These are phyloP conservation scores for Microglena sp. DNA, from an alignment of 139 green algal species.

Conservation along the genomic window DNA sequence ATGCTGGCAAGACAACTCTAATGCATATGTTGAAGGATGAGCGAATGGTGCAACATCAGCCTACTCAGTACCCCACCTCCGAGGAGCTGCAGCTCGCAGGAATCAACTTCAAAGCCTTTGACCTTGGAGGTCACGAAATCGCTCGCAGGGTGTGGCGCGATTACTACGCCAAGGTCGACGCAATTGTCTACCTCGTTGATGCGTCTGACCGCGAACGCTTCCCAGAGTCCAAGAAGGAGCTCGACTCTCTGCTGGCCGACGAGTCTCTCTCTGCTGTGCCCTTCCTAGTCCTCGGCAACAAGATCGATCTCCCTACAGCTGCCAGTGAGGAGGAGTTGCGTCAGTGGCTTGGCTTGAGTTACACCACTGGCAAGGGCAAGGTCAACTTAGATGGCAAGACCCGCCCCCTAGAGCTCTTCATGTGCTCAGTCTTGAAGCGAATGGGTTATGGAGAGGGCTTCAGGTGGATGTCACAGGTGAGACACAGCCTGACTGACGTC, in stretches of 20 bases:
- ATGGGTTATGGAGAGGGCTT: constrained; percentile 97
- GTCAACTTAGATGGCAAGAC: constrained; percentile 75
- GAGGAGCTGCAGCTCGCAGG: constrained; percentile 98
- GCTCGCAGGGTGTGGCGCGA: constrained; percentile 96
- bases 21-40: constrained; percentile 99
- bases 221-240: constrained; percentile 80
- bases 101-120: constrained; percentile 98
- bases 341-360: constrained; percentile 79
- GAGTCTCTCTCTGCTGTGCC: constrained; percentile 86
- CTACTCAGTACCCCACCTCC: constrained; percentile 95
- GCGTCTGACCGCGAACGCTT: constrained; percentile 93
- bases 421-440: constrained; percentile 52
- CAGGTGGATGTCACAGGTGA: constrained; percentile 85
- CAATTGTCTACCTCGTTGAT: constrained; percentile 98
- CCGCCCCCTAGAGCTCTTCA: constrained; percentile 77
- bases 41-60: constrained; percentile 90
- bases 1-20: constrained; percentile 98
- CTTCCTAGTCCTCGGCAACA: constrained; percentile 95
- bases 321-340: constrained; percentile 84
- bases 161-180: constrained; percentile 99
- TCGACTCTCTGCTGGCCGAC: constrained; percentile 87
- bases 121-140: constrained; percentile 98
- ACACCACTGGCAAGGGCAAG: constrained; percentile 98
- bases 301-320: constrained; percentile 92
- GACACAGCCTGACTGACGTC: no score